Evolutionary conservation across 148 eudicot genomes (phyloP).

Genomic region (Nepenthes gracilis): DNA sequence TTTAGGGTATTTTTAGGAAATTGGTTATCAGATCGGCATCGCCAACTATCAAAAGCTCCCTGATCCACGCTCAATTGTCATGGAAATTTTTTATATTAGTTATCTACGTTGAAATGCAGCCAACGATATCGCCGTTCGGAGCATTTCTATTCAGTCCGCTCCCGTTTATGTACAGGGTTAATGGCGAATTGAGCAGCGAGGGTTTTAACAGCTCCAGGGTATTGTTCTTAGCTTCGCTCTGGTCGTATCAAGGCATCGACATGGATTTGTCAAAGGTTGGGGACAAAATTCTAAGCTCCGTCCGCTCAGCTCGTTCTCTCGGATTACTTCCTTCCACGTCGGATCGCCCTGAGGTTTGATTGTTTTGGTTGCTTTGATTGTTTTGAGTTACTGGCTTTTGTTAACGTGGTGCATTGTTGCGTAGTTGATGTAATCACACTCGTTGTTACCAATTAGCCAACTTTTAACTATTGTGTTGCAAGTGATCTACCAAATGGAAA

Average conservation of each 20-base stretch:
- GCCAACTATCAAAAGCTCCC: not conserved
- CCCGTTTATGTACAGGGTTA: slow-evolving; percentile 4
- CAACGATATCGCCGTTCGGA: not conserved
- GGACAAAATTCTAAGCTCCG: slow-evolving; percentile 73
- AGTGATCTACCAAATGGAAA: too few relatives aligned
- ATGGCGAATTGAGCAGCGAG: slow-evolving; percentile 39
- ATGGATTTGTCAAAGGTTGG: slow-evolving; percentile 96
- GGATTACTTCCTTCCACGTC: slow-evolving; percentile 68
- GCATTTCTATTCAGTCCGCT: not conserved
- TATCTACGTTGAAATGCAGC: not conserved
- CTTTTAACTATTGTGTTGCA: too few relatives aligned
- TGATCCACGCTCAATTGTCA: not conserved
- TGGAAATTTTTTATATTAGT: not conserved
- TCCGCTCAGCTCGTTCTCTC: slow-evolving; percentile 78
- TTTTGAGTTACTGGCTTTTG: not conserved
- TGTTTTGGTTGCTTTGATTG: not conserved
- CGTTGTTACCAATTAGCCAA: too few relatives aligned
- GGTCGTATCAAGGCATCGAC: slow-evolving; percentile 33
- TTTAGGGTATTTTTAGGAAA: too few relatives aligned
- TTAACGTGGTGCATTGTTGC: not conserved
- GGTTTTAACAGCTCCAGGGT: slow-evolving; percentile 65
- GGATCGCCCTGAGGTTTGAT: slow-evolving; percentile 84
- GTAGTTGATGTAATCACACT: too few relatives aligned
- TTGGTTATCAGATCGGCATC: too few relatives aligned
- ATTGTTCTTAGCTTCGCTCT: slow-evolving; percentile 58